A percentile compares a stretch with the other conserved stretches of the same genome.
phyloP scores from a whole-genome alignment of 2,329 filamentous ascomycete genomes.

The Xylaria sp. region DNA sequence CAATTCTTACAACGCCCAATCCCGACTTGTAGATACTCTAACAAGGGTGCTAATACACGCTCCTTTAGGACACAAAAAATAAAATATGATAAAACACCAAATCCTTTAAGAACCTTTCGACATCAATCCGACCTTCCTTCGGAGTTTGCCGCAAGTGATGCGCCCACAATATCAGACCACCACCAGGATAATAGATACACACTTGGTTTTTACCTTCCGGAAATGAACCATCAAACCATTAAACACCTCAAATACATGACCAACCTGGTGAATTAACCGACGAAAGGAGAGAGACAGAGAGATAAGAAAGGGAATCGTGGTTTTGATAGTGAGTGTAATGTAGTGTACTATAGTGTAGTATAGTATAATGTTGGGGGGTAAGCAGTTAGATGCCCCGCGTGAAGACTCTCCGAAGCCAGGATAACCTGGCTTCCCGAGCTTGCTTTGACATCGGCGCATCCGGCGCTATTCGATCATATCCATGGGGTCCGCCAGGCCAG shows the following conservation, averaged over 20 bases:
- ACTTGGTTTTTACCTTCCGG: constrained; percentile 24
- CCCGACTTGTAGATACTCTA: constrained; percentile 2
- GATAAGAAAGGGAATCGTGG: constrained; percentile 10
- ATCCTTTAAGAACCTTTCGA: constrained; percentile 5
- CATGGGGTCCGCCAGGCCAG: constrained; percentile 50
- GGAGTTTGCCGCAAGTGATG: constrained; percentile 16
- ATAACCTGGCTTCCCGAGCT: constrained; percentile 46
- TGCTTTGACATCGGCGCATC: constrained; percentile 47
- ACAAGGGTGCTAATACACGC: constrained; percentile 28
- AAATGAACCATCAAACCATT: constrained; percentile 12
- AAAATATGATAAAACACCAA: neutral
- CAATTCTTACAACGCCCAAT: constrained; percentile 9
- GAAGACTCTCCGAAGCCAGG: constrained; percentile 47
- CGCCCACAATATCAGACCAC: constrained; percentile 20
- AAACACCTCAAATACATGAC: constrained; percentile 18
- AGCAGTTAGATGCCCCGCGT: constrained; percentile 35
- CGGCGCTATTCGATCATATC: constrained; percentile 49
- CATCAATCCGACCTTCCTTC: constrained; percentile 12
- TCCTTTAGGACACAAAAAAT: constrained; percentile 15
- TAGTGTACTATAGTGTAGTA: neutral
- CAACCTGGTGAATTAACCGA: constrained; percentile 10
- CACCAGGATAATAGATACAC: constrained; percentile 24
- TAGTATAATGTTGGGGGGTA: neutral
- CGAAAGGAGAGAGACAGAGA: neutral
- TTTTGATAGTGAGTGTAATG: neutral